Percentiles rank a stretch among this genome's conserved stretches.
Evolutionary conservation across 2,329 filamentous ascomycete species (phyloP).

Genomic region (Nigrospora sphaerica): DNA sequence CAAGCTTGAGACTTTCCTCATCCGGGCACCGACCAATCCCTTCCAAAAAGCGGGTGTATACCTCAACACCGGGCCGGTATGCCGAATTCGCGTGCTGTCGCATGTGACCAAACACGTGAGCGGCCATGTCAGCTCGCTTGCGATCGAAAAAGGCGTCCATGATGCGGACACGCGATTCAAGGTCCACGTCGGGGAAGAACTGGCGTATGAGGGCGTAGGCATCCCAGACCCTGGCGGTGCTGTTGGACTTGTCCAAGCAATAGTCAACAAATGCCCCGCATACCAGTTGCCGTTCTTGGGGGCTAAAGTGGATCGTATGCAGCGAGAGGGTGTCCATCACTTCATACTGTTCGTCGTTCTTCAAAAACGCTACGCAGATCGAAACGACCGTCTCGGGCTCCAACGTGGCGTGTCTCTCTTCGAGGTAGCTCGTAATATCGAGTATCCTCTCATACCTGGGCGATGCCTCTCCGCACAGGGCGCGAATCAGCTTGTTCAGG

Average conservation of each 20-base stretch:
- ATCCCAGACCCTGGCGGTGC: slow-evolving; percentile 57
- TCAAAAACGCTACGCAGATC: slow-evolving; percentile 67
- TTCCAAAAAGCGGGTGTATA: slow-evolving; percentile 72
- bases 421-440: slow-evolving; percentile 64
- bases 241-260: slow-evolving; percentile 55
- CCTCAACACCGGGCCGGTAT: slow-evolving; percentile 62
- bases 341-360: slow-evolving; percentile 69
- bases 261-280: slow-evolving; percentile 60
- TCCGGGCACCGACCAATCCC: slow-evolving; percentile 61
- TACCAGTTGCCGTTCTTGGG: slow-evolving; percentile 61
- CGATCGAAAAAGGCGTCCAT: slow-evolving; percentile 81
- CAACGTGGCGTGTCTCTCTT: slow-evolving; percentile 61
- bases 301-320: slow-evolving; percentile 63
- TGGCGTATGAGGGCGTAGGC: slow-evolving; percentile 59
- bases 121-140: slow-evolving; percentile 74
- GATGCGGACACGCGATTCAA: slow-evolving; percentile 57
- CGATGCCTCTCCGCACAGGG: slow-evolving; percentile 53
- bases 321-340: slow-evolving; percentile 76
- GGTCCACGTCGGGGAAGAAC: slow-evolving; percentile 59
- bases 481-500: slow-evolving; percentile 66
- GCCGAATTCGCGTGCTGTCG: slow-evolving; percentile 60
- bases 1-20: slow-evolving; percentile 59
- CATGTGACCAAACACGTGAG: slow-evolving; percentile 88
- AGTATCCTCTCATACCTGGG: slow-evolving; percentile 66
- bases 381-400: slow-evolving; percentile 68